Evolutionary conservation across 805 yeast species (phyloP).

Genomic region (Candida ortonii): DNA sequence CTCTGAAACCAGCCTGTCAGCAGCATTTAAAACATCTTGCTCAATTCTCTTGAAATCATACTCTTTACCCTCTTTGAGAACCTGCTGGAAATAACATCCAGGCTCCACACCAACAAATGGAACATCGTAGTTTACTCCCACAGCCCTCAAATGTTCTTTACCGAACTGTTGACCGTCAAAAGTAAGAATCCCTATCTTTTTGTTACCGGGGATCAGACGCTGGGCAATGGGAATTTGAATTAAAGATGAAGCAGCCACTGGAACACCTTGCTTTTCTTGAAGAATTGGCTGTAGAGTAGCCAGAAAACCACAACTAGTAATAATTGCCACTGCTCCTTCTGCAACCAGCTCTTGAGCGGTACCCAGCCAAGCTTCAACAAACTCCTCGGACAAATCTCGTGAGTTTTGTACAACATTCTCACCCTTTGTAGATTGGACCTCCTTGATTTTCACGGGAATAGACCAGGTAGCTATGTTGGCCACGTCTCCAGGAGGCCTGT

Average conservation of each 20-base stretch:
- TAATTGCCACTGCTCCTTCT: slow-evolving; percentile 33
- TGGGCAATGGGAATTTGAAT: slow-evolving; percentile 30
- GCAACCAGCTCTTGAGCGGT: slow-evolving; percentile 25
- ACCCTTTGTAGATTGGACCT: slow-evolving; percentile 23
- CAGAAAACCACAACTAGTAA: slow-evolving; percentile 35
- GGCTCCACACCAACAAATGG: slow-evolving; percentile 22
- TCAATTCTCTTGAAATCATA: slow-evolving; percentile 26
- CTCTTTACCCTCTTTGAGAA: slow-evolving; percentile 24
- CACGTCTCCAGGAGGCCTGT: slow-evolving; percentile 32
- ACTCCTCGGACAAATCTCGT: slow-evolving; percentile 22
- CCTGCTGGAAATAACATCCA: slow-evolving; percentile 23
- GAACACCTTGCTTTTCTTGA: slow-evolving; percentile 22
- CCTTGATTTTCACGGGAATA: slow-evolving; percentile 26
- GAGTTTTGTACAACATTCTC: slow-evolving; percentile 22
- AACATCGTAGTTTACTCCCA: slow-evolving; percentile 25
- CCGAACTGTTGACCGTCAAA: slow-evolving; percentile 28
- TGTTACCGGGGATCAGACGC: slow-evolving; percentile 15
- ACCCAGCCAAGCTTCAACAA: slow-evolving; percentile 26
- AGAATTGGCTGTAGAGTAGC: slow-evolving; percentile 30
- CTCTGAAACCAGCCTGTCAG: slow-evolving; percentile 18
- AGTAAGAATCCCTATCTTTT: slow-evolving; percentile 30
- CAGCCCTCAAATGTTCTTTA: slow-evolving; percentile 27
- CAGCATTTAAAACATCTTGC: slow-evolving; percentile 25
- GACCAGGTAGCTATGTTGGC: slow-evolving; percentile 24
- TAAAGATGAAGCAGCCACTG: slow-evolving; percentile 32